Conservation (phyloP, 192 early-diverging fungal species). For the Entomortierella chlamydospora region DNA sequence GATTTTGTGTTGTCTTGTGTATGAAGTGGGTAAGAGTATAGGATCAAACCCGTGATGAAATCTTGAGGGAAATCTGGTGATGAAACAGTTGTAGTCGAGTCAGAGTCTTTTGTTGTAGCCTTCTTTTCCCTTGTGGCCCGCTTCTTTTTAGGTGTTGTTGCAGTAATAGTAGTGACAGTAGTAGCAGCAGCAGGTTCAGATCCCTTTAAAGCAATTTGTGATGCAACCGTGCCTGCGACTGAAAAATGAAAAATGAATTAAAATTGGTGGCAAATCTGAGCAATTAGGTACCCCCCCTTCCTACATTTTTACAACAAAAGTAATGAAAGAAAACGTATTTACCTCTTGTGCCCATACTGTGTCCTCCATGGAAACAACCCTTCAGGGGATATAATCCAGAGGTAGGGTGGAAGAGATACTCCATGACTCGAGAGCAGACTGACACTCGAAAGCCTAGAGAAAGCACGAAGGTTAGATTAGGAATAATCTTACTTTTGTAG, state of each 20-base stretch:
- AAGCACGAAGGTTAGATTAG: too few species aligned
- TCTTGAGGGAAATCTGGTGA: slow-evolving; percentile 4
- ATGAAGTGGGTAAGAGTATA: slow-evolving; percentile 44
- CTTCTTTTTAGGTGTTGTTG: slow-evolving; percentile 2
- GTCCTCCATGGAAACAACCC: slow-evolving; percentile 42
- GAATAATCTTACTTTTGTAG: too few species aligned
- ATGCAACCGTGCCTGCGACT: slow-evolving; percentile 42
- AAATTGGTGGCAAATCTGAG: slow-evolving; percentile 10
- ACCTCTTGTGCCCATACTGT: slow-evolving; percentile 50
- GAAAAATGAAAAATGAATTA: background rate
- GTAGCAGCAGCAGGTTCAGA: background rate
- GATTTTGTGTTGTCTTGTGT: slow-evolving; percentile 32
- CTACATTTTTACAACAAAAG: too few species aligned
- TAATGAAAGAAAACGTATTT: background rate
- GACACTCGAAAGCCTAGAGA: slow-evolving; percentile 24
- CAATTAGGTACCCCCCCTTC: too few species aligned
- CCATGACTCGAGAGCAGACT: slow-evolving; percentile 27
- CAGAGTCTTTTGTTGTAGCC: background rate
- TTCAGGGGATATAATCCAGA: slow-evolving; percentile 28
- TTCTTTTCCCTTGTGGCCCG: background rate
- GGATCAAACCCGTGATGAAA: slow-evolving; percentile 18
- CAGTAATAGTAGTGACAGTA: too few species aligned
- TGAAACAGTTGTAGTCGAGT: background rate
- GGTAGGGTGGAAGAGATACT: slow-evolving; percentile 35
- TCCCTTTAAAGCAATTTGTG: slow-evolving; percentile 7